phyloP scores from a whole-genome alignment of 169 alveolate genomes.

The Babesia ovata region DNA sequence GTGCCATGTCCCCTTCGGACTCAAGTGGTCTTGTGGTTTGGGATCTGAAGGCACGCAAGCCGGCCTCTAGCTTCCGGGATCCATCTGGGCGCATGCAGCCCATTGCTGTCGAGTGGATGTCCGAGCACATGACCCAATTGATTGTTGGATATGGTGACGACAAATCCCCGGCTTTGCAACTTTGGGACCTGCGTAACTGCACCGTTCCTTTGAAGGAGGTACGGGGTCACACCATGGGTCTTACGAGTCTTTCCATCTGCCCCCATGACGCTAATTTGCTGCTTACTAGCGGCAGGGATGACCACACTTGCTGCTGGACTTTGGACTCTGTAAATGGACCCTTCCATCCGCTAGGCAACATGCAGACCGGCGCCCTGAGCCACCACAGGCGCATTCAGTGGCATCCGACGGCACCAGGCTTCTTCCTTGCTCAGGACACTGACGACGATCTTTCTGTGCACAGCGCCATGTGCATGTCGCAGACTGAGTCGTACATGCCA shows the following conservation, averaged over 20 bases:
- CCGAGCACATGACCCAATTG: conserved; percentile 83
- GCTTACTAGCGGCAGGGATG: conserved; percentile 82
- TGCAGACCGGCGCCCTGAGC: conserved; percentile 66
- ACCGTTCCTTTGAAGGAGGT: conserved; percentile 83
- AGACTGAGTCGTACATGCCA: conserved; percentile 48
- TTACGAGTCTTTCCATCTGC: conserved; percentile 77
- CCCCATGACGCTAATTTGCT: conserved; percentile 78
- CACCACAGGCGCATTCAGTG: conserved; percentile 60
- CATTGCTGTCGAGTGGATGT: conserved; percentile 81
- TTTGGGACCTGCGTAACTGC: conserved; percentile 85
- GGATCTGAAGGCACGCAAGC: conserved; percentile 82
- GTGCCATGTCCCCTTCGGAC: conserved; percentile 68
- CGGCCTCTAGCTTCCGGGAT: conserved; percentile 84
- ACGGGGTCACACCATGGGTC: conserved; percentile 76
- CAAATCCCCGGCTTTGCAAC: conserved; percentile 81
- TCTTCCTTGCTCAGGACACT: conserved; percentile 55
- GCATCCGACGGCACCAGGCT: conserved; percentile 66
- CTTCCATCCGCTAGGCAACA: conserved; percentile 38
- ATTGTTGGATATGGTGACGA: conserved; percentile 83
- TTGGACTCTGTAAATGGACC: conserved; percentile 54
- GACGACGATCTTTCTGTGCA: conserved; percentile 57
- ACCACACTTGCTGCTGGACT: conserved; percentile 79
- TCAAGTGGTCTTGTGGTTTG: conserved; percentile 80
- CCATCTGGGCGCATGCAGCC: conserved; percentile 82
- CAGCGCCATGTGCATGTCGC: conserved; percentile 24